Conservation (phyloP, 345 rosid species). For the Camelina neglecta region DNA sequence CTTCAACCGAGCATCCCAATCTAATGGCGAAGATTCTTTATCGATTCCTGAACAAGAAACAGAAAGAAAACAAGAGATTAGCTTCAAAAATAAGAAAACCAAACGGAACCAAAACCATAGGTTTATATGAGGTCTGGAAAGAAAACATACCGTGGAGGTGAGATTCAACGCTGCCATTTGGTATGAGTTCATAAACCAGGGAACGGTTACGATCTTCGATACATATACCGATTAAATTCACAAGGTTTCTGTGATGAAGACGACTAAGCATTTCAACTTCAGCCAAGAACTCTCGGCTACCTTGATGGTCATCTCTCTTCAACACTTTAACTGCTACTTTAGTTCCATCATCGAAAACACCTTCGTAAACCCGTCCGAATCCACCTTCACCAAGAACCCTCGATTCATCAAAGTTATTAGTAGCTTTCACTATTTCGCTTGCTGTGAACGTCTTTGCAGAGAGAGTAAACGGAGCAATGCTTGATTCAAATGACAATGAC, state of each 20-base stretch:
- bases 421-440: slow-evolving; percentile 81
- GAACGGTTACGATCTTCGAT: slow-evolving; percentile 80
- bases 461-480: slow-evolving; percentile 76
- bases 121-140: slow-evolving; percentile 2
- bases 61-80: slow-evolving; percentile 8
- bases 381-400: slow-evolving; percentile 95
- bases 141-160: slow-evolving; percentile 77
- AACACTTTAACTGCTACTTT: slow-evolving; percentile 87
- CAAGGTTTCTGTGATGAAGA: slow-evolving; percentile 93
- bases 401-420: slow-evolving; percentile 67
- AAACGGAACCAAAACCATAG: neutral
- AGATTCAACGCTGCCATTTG: slow-evolving; percentile 97
- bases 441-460: slow-evolving; percentile 86
- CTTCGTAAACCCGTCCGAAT: slow-evolving; percentile 85
- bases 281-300: slow-evolving; percentile 89
- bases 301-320: slow-evolving; percentile 95
- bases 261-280: slow-evolving; percentile 99
- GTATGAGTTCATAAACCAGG: slow-evolving; percentile 90
- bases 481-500: slow-evolving; percentile 84
- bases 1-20: slow-evolving; percentile 90
- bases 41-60: slow-evolving; percentile 58
- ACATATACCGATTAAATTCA: slow-evolving; percentile 92
- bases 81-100: neutral
- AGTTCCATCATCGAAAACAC: slow-evolving; percentile 84
- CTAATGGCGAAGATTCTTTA: slow-evolving; percentile 74